Evolutionary conservation across 2,329 filamentous ascomycete species (phyloP).

Genomic region (Ambrosiella cleistominuta): DNA sequence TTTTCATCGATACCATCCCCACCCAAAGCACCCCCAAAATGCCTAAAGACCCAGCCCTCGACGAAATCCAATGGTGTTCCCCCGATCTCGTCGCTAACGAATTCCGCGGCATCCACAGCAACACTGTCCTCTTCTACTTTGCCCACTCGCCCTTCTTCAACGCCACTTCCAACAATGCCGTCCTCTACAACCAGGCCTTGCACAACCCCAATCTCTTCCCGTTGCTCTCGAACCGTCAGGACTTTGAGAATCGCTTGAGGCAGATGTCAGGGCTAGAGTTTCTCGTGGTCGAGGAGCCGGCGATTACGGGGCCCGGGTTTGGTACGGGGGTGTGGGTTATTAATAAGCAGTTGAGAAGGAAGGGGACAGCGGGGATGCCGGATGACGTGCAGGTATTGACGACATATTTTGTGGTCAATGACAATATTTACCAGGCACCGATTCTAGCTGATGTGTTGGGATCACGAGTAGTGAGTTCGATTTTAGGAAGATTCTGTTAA

Average conservation of each 20-base stretch:
- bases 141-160: slow-evolving; percentile 51
- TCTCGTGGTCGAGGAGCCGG: slow-evolving; percentile 46
- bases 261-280: slow-evolving; percentile 52
- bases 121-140: slow-evolving; percentile 51
- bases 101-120: slow-evolving; percentile 44
- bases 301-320: slow-evolving; percentile 44
- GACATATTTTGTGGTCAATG: slow-evolving; percentile 46
- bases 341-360: slow-evolving; percentile 47
- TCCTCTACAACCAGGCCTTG: slow-evolving; percentile 43
- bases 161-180: slow-evolving; percentile 47
- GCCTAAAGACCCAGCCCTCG: slow-evolving; percentile 35
- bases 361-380: slow-evolving; percentile 31
- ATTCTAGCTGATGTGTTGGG: slow-evolving; percentile 41
- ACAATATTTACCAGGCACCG: slow-evolving; percentile 51
- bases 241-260: slow-evolving; percentile 43
- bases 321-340: slow-evolving; percentile 55
- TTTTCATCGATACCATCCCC: not conserved
- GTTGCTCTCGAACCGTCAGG: slow-evolving; percentile 41
- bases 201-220: slow-evolving; percentile 41
- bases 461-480: slow-evolving; percentile 33
- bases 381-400: slow-evolving; percentile 43
- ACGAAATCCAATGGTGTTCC: slow-evolving; percentile 50
- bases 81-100: slow-evolving; percentile 27
- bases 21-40: slow-evolving; percentile 18
- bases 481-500: not conserved